Base-by-base conservation (phyloP, 495 filamentous ascomycete genomes). In the Aspergillus ostianus region DNA sequence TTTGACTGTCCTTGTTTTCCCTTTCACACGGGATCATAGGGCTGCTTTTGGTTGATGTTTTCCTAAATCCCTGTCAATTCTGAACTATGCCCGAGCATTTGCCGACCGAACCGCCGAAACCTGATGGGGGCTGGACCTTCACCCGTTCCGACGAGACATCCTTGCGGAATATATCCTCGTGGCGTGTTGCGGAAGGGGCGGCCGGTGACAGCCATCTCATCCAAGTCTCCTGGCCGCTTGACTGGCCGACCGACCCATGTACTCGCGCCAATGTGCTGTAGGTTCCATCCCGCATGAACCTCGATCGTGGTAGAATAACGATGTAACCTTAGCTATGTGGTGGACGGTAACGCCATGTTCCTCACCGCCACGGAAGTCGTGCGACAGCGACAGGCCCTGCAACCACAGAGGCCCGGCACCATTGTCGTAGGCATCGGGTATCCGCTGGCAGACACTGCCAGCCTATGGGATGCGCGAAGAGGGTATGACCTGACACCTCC, bases 291-390 rank as follows among this genome's bases (percentile, higher is more conserved):
- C 47, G 41, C 15, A 30, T 27, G 36, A 10, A 26, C 23, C 18
- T 6, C 23, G 19, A 21, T 6, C 47, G 9, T 17, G 18, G 47
- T 49, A 17, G 18, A 20, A 17, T 49, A 30, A 49, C 18, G 26
- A 60, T 13, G n/a, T 20, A 2, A 9, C 19, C 29, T 3, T 36
- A 69, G 67, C 18, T 69, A 66, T 29, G 30, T 64, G 5, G 64
- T 69, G 3, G 67, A 69, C 47, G 67, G 67, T 10, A 69, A 69
- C 45, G 67, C 67, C 17, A 54, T 66, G 51, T 58, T 66, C 29
- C 59, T 63, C 0, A 62, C 67, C 2, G 67, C 67, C 8, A 63
- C 63, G 18, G 67, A 69, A 19, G 47, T 60, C 30, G 53, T 66
- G n/a, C 64, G 67, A 13, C 57, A 63, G 7, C 61, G 58, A 8